Evolutionary conservation across 345 rosid species (phyloP).

Genomic region (Noccaea bulbosa): DNA sequence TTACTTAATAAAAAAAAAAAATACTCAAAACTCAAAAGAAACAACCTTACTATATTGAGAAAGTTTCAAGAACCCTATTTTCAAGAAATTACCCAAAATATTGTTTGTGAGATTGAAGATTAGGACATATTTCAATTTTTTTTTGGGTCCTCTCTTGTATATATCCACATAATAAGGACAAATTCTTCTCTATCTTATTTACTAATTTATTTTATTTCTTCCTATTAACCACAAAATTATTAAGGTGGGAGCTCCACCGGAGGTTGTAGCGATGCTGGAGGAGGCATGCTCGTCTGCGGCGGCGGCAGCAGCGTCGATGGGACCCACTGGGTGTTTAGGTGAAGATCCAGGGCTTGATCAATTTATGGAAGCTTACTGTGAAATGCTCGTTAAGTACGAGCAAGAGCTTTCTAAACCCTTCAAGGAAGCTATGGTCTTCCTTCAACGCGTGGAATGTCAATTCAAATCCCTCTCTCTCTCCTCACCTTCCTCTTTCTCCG

Average conservation of each 20-base stretch:
- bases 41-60: background rate
- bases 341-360: slow-evolving; percentile 98
- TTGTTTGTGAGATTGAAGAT: background rate
- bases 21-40: background rate
- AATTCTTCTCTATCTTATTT: slow-evolving; percentile 1
- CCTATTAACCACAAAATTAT: background rate
- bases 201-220: background rate
- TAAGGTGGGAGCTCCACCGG: slow-evolving; percentile 97
- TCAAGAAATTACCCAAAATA: background rate
- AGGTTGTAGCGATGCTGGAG: slow-evolving; percentile 78
- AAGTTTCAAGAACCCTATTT: slow-evolving; percentile 28
- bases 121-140: background rate
- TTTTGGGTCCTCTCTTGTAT: background rate
- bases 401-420: slow-evolving; percentile 95
- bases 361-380: slow-evolving; percentile 99
- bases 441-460: slow-evolving; percentile 80
- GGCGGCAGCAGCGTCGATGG: slow-evolving; percentile 55
- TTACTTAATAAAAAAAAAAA: slow-evolving; percentile 18
- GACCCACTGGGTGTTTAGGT: slow-evolving; percentile 53
- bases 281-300: slow-evolving; percentile 73
- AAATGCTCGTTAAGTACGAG: slow-evolving; percentile 95
- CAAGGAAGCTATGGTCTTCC: slow-evolving; percentile 91
- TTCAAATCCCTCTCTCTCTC: slow-evolving; percentile 78
- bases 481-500: slow-evolving; percentile 60
- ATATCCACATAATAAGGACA: background rate